Evolutionary conservation across 495 filamentous ascomycete genomes (phyloP).

Genomic region (Penicillium macrosclerotiorum): DNA sequence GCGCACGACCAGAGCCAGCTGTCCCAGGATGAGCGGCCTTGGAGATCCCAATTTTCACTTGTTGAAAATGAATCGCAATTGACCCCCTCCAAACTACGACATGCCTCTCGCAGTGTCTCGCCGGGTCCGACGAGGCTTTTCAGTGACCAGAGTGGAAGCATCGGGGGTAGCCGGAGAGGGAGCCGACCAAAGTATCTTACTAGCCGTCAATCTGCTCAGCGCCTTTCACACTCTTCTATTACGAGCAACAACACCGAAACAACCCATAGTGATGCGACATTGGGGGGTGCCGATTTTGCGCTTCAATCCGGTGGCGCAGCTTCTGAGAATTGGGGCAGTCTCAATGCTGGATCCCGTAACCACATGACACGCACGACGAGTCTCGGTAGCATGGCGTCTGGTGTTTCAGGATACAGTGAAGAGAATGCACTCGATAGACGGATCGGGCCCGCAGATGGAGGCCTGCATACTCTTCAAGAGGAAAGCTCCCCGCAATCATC

Average conservation of each 20-base stretch:
- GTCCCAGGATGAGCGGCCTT: conserved; percentile 28
- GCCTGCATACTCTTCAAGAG: conserved; percentile 64
- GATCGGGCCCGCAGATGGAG: conserved; percentile 44
- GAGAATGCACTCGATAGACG: conserved; percentile 44
- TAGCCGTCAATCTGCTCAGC: conserved; percentile 71
- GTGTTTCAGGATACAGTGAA: conserved; percentile 74
- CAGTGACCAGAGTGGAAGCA: conserved; percentile 29
- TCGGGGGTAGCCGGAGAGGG: conserved; percentile 34
- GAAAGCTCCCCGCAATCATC: conserved; percentile 40
- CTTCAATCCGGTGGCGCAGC: conserved; percentile 78
- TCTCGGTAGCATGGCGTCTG: conserved; percentile 92
- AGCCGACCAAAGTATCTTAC: conserved; percentile 69
- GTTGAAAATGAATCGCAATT: conserved; percentile 30
- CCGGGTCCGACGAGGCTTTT: conserved; percentile 37
- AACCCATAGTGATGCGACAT: conserved; percentile 64
- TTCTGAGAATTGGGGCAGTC: conserved; percentile 55
- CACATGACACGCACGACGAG: conserved; percentile 76
- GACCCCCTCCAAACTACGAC: conserved; percentile 29
- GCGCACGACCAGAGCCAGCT: conserved; percentile 17
- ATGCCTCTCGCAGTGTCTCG: conserved; percentile 30
- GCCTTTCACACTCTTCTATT: conserved; percentile 74
- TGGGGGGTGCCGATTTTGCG: conserved; percentile 83
- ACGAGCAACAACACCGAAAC: conserved; percentile 59
- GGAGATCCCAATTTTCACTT: conserved; percentile 19
- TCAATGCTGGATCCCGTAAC: conserved; percentile 41